A percentile compares a stretch with the other conserved stretches of the same genome.
Conservation (phyloP, 805 yeast genomes). For the Brettanomyces anomalus region DNA sequence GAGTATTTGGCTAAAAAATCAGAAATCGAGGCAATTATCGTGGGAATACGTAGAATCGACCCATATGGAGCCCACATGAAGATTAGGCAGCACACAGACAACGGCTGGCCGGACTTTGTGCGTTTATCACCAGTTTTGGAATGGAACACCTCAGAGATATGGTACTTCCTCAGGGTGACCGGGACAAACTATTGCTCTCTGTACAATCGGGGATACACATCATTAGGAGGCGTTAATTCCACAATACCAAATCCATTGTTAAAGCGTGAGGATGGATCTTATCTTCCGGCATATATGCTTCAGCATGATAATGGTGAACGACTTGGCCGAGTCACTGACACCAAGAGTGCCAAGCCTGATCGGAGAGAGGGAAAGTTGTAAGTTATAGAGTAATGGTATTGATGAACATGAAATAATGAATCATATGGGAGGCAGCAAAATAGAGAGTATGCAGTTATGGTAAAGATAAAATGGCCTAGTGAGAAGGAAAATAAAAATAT, state of each 20-base stretch:
- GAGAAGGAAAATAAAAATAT: too few relatives aligned
- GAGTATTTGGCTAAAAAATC: slow-evolving; percentile 47
- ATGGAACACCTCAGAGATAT: slow-evolving; percentile 77
- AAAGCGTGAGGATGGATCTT: slow-evolving; percentile 12
- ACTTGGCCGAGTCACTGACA: slow-evolving; percentile 19
- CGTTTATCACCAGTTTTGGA: slow-evolving; percentile 83
- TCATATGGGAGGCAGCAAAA: too few relatives aligned
- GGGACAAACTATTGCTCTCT: slow-evolving; percentile 62
- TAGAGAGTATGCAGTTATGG: too few relatives aligned
- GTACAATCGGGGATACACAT: slow-evolving; percentile 82
- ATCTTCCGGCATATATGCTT: slow-evolving; percentile 49
- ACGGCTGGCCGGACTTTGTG: slow-evolving; percentile 83
- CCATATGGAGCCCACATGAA: slow-evolving; percentile 62
- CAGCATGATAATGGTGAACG: slow-evolving; percentile 55
- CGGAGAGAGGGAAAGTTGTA: background rate
- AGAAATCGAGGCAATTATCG: slow-evolving; percentile 61
- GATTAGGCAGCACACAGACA: slow-evolving; percentile 69
- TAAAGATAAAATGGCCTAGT: too few relatives aligned
- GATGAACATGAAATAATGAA: too few relatives aligned
- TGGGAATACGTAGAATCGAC: slow-evolving; percentile 83
- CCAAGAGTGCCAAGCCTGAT: background rate
- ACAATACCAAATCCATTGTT: slow-evolving; percentile 69
- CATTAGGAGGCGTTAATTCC: slow-evolving; percentile 69
- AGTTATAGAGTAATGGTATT: background rate
- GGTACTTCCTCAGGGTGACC: slow-evolving; percentile 66